Evolutionary conservation across 176 grass and related monocot species (phyloP).

Genomic region (Secale cereale): DNA sequence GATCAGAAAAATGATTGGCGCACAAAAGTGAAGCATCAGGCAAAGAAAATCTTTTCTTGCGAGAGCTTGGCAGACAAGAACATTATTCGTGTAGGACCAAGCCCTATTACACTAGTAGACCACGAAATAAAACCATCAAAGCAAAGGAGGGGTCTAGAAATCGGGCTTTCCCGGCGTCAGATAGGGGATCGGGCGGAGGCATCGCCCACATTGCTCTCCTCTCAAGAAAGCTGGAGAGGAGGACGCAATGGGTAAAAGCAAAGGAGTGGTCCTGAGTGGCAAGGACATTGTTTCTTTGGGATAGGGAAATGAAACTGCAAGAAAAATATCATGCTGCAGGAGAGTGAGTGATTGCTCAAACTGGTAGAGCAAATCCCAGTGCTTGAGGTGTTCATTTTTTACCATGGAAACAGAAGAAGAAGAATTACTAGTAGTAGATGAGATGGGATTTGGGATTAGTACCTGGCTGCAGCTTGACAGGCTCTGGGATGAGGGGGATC

Average conservation of each 20-base stretch:
- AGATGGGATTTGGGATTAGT: background rate
- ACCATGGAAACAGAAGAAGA: background rate
- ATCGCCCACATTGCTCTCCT: constrained; percentile 23
- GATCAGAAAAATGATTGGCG: background rate
- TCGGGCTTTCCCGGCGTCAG: no score
- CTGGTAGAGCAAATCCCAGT: background rate
- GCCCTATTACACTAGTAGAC: background rate
- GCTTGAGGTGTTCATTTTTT: background rate
- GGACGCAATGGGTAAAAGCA: background rate
- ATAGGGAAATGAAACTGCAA: background rate
- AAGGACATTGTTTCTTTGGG: constrained; percentile 19
- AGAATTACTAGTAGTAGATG: background rate
- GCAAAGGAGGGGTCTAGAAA: constrained; percentile 6
- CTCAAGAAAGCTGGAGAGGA: constrained; percentile 32
- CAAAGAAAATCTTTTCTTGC: background rate
- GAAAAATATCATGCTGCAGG: background rate
- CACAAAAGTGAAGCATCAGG: background rate
- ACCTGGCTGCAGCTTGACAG: constrained; percentile 35
- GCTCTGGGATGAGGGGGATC: constrained; percentile 6
- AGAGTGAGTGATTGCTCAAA: background rate
- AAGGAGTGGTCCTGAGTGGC: constrained; percentile 21
- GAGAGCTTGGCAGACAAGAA: background rate
- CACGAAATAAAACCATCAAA: constrained; percentile 7
- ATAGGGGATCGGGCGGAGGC: background rate
- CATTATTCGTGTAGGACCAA: background rate